Conservation (phyloP, 177 flowering plant genomes). For the Telopea speciosissima region DNA sequence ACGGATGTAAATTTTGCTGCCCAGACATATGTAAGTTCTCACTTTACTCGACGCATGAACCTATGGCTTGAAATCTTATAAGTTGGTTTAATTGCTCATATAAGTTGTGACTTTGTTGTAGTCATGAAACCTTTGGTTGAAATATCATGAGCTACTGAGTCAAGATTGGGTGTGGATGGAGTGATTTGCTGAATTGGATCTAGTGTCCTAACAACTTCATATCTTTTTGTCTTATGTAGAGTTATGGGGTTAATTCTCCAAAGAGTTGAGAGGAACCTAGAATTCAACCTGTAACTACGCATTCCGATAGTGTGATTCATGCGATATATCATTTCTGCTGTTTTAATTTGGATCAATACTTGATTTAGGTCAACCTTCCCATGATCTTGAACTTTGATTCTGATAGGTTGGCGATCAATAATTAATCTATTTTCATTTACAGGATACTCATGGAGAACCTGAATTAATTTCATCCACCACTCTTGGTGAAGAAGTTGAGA, state of each 20-base stretch:
- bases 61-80: neutral
- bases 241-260: neutral
- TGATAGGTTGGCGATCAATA: neutral
- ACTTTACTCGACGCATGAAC: neutral
- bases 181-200: neutral
- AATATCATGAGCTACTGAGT: neutral
- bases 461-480: constrained; percentile 15
- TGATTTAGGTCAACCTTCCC: neutral
- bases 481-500: constrained; percentile 18
- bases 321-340: neutral
- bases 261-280: neutral
- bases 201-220: neutral
- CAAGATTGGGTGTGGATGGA: neutral
- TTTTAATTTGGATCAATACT: neutral
- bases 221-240: neutral
- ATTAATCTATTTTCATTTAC: constrained; percentile 10
- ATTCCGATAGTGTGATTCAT: too few relatives aligned
- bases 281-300: neutral
- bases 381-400: neutral
- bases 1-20: constrained; percentile 12
- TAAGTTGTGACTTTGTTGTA: constrained; percentile 6
- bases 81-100: neutral
- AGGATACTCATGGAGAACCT: constrained; percentile 23
- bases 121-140: neutral
- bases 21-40: constrained; percentile 10